A percentile compares a stretch with the other conserved stretches of the same genome.
Evolutionary conservation across 768 basidiomycete species (phyloP).

Genomic region (Vararia minispora): DNA sequence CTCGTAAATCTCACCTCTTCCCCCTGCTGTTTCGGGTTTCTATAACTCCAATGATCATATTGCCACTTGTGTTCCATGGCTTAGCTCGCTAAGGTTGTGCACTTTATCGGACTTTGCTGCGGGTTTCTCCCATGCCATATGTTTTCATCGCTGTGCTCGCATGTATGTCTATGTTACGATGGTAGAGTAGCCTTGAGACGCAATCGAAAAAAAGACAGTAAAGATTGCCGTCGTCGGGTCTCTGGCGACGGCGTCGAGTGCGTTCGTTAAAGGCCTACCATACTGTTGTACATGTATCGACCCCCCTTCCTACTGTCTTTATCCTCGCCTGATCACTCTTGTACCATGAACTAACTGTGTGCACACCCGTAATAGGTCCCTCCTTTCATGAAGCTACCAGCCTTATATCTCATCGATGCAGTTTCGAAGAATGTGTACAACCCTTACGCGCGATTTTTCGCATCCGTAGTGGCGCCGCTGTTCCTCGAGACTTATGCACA

Average conservation of each 20-base stretch:
- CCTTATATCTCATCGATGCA: slow-evolving; percentile 92
- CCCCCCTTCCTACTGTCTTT: slow-evolving; percentile 1
- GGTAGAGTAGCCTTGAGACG: too few relatives aligned
- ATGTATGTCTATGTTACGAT: slow-evolving; percentile 11
- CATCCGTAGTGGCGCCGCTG: slow-evolving; percentile 67
- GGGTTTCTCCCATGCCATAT: slow-evolving; percentile 1
- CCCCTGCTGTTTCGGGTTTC: background rate
- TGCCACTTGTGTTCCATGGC: too few relatives aligned
- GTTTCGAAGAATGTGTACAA: slow-evolving; percentile 94
- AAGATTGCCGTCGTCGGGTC: slow-evolving; percentile 7
- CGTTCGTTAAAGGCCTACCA: too few relatives aligned
- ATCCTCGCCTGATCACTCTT: too few relatives aligned
- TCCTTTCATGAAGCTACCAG: slow-evolving; percentile 82
- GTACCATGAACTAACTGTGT: slow-evolving; percentile 55
- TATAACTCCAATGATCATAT: too few relatives aligned
- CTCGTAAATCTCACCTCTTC: slow-evolving; percentile 8
- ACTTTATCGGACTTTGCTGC: background rate
- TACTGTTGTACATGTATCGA: too few relatives aligned
- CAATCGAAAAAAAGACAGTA: slow-evolving; percentile 11
- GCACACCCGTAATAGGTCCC: slow-evolving; percentile 50
- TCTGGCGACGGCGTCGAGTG: too few relatives aligned
- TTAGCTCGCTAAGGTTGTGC: background rate
- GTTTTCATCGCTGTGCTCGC: slow-evolving; percentile 2
- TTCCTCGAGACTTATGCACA: slow-evolving; percentile 83
- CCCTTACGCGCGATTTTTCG: slow-evolving; percentile 83